These are phyloP conservation scores for Penicillium roqueforti DNA, from an alignment of 495 filamentous ascomycete species.

Conservation along the genomic window DNA sequence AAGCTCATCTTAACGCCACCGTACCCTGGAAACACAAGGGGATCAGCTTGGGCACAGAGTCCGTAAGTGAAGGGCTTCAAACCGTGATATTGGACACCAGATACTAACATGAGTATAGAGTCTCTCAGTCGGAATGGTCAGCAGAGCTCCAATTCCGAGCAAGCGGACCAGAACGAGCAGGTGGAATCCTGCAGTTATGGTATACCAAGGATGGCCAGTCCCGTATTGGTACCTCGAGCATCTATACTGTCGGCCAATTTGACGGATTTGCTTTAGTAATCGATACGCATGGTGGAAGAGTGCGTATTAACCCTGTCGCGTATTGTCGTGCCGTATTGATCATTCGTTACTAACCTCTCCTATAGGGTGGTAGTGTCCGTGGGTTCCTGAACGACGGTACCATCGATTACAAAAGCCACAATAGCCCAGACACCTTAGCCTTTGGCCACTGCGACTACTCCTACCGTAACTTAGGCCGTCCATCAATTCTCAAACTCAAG, in stretches of 20 bases:
- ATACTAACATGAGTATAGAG: conserved; percentile 25
- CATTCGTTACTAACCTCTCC: conserved; percentile 9
- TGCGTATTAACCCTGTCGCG: conserved; percentile 21
- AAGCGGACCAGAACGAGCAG: conserved; percentile 76
- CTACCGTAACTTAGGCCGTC: conserved; percentile 87
- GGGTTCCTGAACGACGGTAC: conserved; percentile 93
- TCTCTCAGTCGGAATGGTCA: conserved; percentile 62
- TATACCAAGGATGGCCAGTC: conserved; percentile 68
- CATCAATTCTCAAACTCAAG: conserved; percentile 69
- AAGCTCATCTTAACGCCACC: conserved; percentile 89
- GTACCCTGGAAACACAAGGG: conserved; percentile 78
- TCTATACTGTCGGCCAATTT: conserved; percentile 77
- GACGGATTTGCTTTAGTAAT: conserved; percentile 85
- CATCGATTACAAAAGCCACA: conserved; percentile 72
- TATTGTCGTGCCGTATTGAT: background rate
- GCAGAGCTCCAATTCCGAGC: conserved; percentile 84
- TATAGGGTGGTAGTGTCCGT: conserved; percentile 70
- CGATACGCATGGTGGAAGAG: conserved; percentile 79
- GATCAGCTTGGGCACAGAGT: conserved; percentile 73
- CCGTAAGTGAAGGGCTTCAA: conserved; percentile 40
- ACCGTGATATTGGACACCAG: background rate
- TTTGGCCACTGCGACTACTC: conserved; percentile 90
- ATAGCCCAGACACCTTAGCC: conserved; percentile 75
- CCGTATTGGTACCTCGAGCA: conserved; percentile 62
- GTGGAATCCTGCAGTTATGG: conserved; percentile 93